Evolutionary conservation across 805 yeast species (phyloP).

Genomic region (Saccharomycopsis vini): DNA sequence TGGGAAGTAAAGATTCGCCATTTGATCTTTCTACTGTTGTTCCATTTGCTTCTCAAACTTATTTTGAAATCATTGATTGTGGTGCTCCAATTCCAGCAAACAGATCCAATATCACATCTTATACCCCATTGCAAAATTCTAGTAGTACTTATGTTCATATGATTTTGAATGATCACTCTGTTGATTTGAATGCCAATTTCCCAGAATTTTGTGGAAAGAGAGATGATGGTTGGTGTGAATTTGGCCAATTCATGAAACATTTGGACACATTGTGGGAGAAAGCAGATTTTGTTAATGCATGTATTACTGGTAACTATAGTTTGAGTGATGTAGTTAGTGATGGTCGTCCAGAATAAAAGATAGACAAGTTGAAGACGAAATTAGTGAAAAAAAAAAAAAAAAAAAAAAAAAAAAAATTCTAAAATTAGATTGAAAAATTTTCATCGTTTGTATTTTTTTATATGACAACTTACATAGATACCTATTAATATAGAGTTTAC

Average conservation of each 20-base stretch:
- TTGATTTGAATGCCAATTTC: conserved; percentile 16
- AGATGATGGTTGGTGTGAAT: conserved; percentile 22
- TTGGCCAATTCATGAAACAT: conserved; percentile 18
- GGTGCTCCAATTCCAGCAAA: conserved; percentile 20
- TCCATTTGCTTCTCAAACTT: conserved; percentile 20
- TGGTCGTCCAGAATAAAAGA: conserved; percentile 17
- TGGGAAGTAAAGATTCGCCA: conserved; percentile 6
- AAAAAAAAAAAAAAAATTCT: too few species aligned
- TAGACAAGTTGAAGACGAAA: too few species aligned
- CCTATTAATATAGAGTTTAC: too few species aligned
- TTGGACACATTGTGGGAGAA: conserved; percentile 18
- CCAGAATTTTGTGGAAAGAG: conserved; percentile 20
- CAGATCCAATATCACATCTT: conserved; percentile 8
- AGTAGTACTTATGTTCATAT: conserved; percentile 18
- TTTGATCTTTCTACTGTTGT: conserved; percentile 16
- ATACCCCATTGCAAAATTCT: not conserved
- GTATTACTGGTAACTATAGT: conserved; percentile 12
- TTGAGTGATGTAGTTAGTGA: conserved; percentile 7
- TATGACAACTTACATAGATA: too few species aligned
- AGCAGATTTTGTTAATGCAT: conserved; percentile 15
- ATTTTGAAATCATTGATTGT: conserved; percentile 20
- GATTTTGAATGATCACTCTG: conserved; percentile 19
- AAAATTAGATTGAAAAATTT: too few species aligned
- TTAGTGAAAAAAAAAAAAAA: too few species aligned
- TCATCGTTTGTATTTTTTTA: too few species aligned